Percentiles rank a stretch among this genome's conserved stretches.
phyloP scores from a whole-genome alignment of 768 basidiomycete genomes.

The Hysterangium stoloniferum region DNA sequence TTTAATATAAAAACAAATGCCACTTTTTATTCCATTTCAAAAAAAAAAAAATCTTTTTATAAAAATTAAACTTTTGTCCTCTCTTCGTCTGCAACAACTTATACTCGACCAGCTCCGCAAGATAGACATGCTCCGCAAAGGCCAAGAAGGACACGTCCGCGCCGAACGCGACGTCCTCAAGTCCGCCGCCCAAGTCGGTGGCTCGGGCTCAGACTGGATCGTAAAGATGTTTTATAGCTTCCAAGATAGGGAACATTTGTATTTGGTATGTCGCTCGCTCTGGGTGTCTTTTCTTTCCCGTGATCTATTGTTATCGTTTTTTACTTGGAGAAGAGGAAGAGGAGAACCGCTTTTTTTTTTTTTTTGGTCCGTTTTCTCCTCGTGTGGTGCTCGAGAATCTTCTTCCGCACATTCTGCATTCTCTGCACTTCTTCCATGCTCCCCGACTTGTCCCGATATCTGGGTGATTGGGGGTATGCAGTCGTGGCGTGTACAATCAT shows the following conservation, averaged over 20 bases:
- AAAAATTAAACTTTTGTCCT: not conserved
- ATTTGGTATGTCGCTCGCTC: constrained; percentile 56
- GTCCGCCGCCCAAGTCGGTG: constrained; percentile 74
- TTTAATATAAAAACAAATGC: constrained; percentile 19
- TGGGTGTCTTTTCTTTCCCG: not conserved
- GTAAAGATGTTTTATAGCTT: constrained; percentile 90
- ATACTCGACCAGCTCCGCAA: constrained; percentile 56
- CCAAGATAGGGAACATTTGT: constrained; percentile 91
- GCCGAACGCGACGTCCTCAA: constrained; percentile 93
- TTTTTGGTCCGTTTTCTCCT: constrained; percentile 17
- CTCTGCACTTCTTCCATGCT: too few species aligned
- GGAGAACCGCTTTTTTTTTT: constrained; percentile 36
- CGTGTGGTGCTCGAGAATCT: too few species aligned
- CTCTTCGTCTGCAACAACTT: not conserved
- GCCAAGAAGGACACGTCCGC: constrained; percentile 94
- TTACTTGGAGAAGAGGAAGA: not conserved
- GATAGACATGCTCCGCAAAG: constrained; percentile 90
- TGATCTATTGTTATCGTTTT: not conserved
- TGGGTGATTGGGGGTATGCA: too few species aligned
- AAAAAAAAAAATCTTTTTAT: not conserved
- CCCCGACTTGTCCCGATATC: too few species aligned
- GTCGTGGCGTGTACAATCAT: too few species aligned
- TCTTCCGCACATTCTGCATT: too few species aligned
- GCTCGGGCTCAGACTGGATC: constrained; percentile 84
- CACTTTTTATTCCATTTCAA: constrained; percentile 16